Base-by-base conservation (phyloP, 2,329 filamentous ascomycete genomes). In the Fusarium tjaetaba region DNA sequence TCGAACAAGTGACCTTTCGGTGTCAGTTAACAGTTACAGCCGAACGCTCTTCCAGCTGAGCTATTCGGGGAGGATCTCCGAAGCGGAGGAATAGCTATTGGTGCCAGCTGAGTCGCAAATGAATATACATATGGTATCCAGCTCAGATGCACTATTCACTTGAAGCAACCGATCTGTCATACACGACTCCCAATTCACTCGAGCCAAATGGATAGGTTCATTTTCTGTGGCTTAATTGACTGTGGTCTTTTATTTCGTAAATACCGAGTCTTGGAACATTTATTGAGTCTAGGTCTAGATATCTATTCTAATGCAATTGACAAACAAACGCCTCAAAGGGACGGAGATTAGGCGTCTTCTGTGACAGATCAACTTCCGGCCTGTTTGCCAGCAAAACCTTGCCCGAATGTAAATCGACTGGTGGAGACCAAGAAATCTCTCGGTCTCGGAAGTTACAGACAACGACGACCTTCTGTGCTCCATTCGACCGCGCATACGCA, bases 1-100 rank as follows among this genome's bases (percentile, higher is more conserved):
- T 67, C 64, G 64, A 67, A 67, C 64, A 67, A 67, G 64, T 67
- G 64, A 67, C 64, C 64, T 67, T 67, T 67, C 64, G 64, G 64
- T 67, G 64, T 65, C 64, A 67, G 46, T 65, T 51, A 59, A 66
- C 64, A 66, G 42, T 67, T 67, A 67, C 64, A 67, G 64, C 64
- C 64, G 64, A 67, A 67, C 64, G 64, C 64, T 67, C 64, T 67
- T 67, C 64, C 64, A 67, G 62, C 65, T 67, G 65, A 67, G 65
- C 65, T 67, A 67, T 67, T 67, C 62, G 65, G 65, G 65, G 65
- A 67, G 51, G 51, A 52, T 67, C 65, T 67, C 65, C 62, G 39
- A 30, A 41, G 4, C 32, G 38, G 65, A 67, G 65, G 65, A 67
- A 67, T 60, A 67, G 65, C 65, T 67, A 67, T 67, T 61, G 34